Evolutionary conservation across 805 yeast genomes (phyloP).

Genomic region (Kluyveromyces starmeri): DNA sequence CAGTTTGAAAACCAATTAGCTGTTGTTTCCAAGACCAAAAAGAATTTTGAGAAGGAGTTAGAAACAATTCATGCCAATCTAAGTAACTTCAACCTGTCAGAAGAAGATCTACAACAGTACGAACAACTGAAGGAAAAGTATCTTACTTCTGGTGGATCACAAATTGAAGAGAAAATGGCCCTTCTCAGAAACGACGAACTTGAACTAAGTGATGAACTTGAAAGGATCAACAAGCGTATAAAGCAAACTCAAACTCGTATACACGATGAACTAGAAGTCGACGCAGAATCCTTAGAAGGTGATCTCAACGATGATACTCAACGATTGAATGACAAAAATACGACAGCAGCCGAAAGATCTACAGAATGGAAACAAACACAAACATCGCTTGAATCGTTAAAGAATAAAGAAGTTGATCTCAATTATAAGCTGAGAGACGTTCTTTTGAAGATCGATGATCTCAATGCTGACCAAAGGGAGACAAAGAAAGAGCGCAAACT

Average conservation of each 20-base stretch:
- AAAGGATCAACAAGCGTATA: conserved; percentile 30
- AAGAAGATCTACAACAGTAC: conserved; percentile 49
- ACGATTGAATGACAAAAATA: conserved; percentile 32
- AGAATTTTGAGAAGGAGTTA: conserved; percentile 31
- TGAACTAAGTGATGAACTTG: conserved; percentile 33
- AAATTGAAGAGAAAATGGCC: conserved; percentile 43
- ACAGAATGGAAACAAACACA: conserved; percentile 33
- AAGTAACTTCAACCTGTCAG: conserved; percentile 33
- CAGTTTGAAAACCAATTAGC: conserved; percentile 40
- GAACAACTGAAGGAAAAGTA: conserved; percentile 47
- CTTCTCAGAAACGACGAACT: conserved; percentile 37
- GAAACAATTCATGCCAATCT: conserved; percentile 19
- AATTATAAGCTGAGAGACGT: conserved; percentile 55
- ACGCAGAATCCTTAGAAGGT: conserved; percentile 26
- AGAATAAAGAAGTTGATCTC: conserved; percentile 48
- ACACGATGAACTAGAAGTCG: conserved; percentile 27
- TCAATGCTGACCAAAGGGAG: conserved; percentile 70
- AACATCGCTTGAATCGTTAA: conserved; percentile 31
- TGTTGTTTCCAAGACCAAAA: conserved; percentile 35
- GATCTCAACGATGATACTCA: conserved; percentile 28
- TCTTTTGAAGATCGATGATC: conserved; percentile 54
- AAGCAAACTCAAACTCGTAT: conserved; percentile 31
- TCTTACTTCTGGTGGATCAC: conserved; percentile 46
- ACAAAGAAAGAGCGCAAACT: conserved; percentile 58
- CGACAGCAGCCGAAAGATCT: conserved; percentile 15